Base-by-base conservation (phyloP, 2,329 filamentous ascomycete genomes). In the Alternaria hordeiaustralica region DNA sequence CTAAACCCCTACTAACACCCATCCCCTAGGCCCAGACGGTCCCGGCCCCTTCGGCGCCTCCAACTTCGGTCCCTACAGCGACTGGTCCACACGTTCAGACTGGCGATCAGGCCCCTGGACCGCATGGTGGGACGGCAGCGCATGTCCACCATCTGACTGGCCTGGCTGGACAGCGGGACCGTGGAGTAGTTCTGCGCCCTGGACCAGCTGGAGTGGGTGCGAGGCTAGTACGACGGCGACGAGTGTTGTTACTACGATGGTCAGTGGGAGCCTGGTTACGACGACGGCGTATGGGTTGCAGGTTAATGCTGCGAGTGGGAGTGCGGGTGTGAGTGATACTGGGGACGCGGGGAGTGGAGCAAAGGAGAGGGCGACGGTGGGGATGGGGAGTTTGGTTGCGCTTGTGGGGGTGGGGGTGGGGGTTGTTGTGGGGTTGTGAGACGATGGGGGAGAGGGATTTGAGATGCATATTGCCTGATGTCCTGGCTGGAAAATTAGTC, bases 161-260 rank as follows among this genome's bases (percentile, higher is more conserved):
- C 75, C 77, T 10, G 78, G 78, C 4, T 80, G 78, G 78, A 80
- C 78, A 7, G 63, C 70, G 1, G 78, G 77, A 0, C 71, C 74
- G 0, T 80, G 78, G 78, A 71, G 69, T 25, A 79, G 75, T 11
- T 56, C 55, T 41, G 75, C 78, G 13, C 78, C 78, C 3, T 80
- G 78, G 78, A 79, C 75, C 6, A 74, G 67, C 5, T 80, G 79
- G 79, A 58, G 51, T 5, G 76, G 65, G 0, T 80, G 79, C 51
- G 71, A 72, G 8, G 76, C 72, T 8, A 68, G 49, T 2, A 80
- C 78, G 9, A 80, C 76, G 3, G 71, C 69, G 2, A 78, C 74
- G 1, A 76, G 67, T 15, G 69, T 76, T 0, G 65, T 73, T 6
- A 79, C 76, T 1, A 74, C 66, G 0, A 79, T 73, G 2, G 64